Conservation (phyloP, 495 filamentous ascomycete species). For the Hypoxylon fragiforme region DNA sequence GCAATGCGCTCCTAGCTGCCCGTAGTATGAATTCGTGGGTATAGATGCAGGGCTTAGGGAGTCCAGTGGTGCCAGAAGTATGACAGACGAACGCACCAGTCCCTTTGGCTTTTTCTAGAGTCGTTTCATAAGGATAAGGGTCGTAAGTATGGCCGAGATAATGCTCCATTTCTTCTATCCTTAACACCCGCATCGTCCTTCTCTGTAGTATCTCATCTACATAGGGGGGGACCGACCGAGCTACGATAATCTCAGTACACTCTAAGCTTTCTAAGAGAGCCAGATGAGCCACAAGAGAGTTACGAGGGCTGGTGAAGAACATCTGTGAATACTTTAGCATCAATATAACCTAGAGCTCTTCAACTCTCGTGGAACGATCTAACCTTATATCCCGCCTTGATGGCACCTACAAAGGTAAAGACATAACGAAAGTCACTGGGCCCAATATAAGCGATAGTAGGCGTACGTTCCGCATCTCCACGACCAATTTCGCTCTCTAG, state of each 20-base stretch:
- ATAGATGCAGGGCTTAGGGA: background rate
- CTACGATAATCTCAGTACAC: slow-evolving; percentile 13
- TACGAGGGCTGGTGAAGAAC: slow-evolving; percentile 33
- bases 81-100: background rate
- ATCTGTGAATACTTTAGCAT: slow-evolving; percentile 4
- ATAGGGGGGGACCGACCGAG: background rate
- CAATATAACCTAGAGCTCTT: background rate
- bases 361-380: background rate
- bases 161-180: background rate
- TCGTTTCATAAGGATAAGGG: background rate
- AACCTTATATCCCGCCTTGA: slow-evolving; percentile 35
- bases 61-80: background rate
- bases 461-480: background rate
- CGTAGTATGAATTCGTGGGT: background rate
- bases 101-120: background rate
- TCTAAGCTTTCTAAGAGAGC: slow-evolving; percentile 11
- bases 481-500: background rate
- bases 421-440: background rate
- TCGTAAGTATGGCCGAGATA: background rate
- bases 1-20: background rate
- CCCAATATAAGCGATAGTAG: background rate
- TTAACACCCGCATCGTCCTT: background rate
- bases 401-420: background rate
- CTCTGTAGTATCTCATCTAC: slow-evolving; percentile 13
- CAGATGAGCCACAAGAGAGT: slow-evolving; percentile 25